phyloP scores from a whole-genome alignment of 2,329 filamentous ascomycete species.

The Orbilia oligospora region DNA sequence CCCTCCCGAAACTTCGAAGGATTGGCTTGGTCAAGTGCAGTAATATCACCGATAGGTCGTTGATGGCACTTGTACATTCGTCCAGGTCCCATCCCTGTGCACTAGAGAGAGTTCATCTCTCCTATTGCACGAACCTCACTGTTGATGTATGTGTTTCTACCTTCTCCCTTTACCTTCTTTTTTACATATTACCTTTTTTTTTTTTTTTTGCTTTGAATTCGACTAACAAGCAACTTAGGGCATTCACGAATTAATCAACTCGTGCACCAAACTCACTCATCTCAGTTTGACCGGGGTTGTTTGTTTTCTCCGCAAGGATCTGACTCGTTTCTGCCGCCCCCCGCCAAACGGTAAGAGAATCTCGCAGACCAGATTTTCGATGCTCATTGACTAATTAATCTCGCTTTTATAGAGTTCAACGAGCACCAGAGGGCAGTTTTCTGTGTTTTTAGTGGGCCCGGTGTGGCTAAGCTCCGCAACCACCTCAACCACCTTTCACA shows the following conservation, averaged over 20 bases:
- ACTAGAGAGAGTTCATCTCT: conserved; percentile 93
- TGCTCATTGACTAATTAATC: not conserved
- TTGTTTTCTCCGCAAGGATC: conserved; percentile 83
- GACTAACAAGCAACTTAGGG: conserved; percentile 73
- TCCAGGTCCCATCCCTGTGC: conserved; percentile 71
- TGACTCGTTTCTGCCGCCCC: conserved; percentile 86
- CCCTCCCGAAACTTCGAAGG: conserved; percentile 90
- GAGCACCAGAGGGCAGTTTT: conserved; percentile 95
- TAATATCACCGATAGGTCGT: conserved; percentile 89
- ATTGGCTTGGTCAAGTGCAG: conserved; percentile 96
- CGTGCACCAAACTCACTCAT: conserved; percentile 92
- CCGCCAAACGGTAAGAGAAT: conserved; percentile 72
- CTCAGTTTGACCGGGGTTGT: conserved; percentile 93
- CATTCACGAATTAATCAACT: conserved; percentile 88
- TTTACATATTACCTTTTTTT: not conserved
- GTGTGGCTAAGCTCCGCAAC: conserved; percentile 81
- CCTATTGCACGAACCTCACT: conserved; percentile 78
- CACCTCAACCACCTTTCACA: conserved; percentile 75
- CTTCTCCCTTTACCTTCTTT: not conserved
- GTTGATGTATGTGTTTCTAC: conserved; percentile 37
- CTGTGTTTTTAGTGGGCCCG: conserved; percentile 93
- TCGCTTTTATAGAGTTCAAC: conserved; percentile 80
- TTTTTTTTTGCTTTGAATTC: not conserved
- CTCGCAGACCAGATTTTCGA: not conserved
- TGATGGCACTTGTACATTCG: conserved; percentile 83